phyloP scores from a whole-genome alignment of 495 filamentous ascomycete genomes.

The Aspergillus incahuasiensis region DNA sequence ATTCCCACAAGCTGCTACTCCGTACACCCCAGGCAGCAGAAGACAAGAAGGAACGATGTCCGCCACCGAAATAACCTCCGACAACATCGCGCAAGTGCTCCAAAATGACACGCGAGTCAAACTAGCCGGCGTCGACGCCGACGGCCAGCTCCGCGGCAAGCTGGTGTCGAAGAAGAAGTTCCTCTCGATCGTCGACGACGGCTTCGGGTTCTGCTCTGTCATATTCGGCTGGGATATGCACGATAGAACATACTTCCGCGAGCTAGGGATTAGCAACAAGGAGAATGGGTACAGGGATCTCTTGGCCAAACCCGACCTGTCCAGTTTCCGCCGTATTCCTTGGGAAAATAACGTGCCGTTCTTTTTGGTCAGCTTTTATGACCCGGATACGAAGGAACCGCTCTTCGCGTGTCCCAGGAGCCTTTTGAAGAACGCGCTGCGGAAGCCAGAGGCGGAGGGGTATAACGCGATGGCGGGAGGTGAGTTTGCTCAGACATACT shows the following conservation, averaged over 20 bases:
- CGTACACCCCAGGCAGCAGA: neutral
- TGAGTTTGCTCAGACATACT: conserved; percentile 31
- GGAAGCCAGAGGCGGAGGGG: conserved; percentile 60
- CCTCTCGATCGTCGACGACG: conserved; percentile 70
- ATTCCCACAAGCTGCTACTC: neutral
- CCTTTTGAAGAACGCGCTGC: conserved; percentile 61
- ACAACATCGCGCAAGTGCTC: conserved; percentile 59
- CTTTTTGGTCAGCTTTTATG: conserved; percentile 84
- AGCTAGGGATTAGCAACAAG: conserved; percentile 84
- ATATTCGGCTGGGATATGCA: conserved; percentile 99
- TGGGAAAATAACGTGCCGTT: conserved; percentile 94
- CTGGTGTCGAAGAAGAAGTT: conserved; percentile 96
- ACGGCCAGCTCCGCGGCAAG: conserved; percentile 88
- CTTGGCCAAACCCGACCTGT: conserved; percentile 76
- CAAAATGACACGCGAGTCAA: conserved; percentile 79
- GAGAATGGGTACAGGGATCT: conserved; percentile 92
- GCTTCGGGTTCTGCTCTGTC: conserved; percentile 96
- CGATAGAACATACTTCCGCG: conserved; percentile 79
- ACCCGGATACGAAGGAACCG: conserved; percentile 49
- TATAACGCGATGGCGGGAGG: conserved; percentile 90
- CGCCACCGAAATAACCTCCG: conserved; percentile 44
- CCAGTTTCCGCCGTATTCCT: conserved; percentile 81
- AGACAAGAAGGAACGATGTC: neutral
- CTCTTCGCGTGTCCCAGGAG: conserved; percentile 80
- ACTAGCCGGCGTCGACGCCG: conserved; percentile 85